Percentiles rank a stretch among this genome's conserved stretches.
Evolutionary conservation across 805 yeast species (phyloP).

Genomic region (Saturnispora silvae): DNA sequence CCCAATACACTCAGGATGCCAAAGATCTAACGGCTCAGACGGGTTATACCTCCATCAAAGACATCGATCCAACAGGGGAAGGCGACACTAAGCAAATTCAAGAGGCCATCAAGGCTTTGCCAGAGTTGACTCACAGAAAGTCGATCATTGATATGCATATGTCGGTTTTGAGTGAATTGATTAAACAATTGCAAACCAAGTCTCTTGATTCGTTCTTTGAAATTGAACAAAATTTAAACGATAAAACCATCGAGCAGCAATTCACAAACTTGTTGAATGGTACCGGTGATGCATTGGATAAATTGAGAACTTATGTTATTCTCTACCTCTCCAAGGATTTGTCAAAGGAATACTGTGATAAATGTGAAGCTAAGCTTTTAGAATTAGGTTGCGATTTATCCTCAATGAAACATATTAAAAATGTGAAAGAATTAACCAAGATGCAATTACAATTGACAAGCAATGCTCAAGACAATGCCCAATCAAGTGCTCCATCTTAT

Average conservation of each 20-base stretch:
- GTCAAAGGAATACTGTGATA: slow-evolving; percentile 36
- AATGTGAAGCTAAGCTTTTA: slow-evolving; percentile 54
- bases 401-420: slow-evolving; percentile 64
- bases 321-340: slow-evolving; percentile 48
- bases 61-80: slow-evolving; percentile 51
- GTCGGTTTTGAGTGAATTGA: slow-evolving; percentile 80
- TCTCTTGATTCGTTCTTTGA: slow-evolving; percentile 86
- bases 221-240: slow-evolving; percentile 73
- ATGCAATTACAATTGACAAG: slow-evolving; percentile 29
- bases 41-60: slow-evolving; percentile 61
- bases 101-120: slow-evolving; percentile 84
- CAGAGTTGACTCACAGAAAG: slow-evolving; percentile 84
- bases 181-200: slow-evolving; percentile 77
- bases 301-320: slow-evolving; percentile 82
- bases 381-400: slow-evolving; percentile 48
- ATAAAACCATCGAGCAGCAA: slow-evolving; percentile 45
- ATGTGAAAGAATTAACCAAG: slow-evolving; percentile 68
- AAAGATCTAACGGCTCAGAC: slow-evolving; percentile 73
- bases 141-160: slow-evolving; percentile 89
- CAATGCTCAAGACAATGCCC: slow-evolving; percentile 18
- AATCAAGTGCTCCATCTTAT: slow-evolving; percentile 25
- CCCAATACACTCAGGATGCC: slow-evolving; percentile 77
- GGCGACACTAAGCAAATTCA: slow-evolving; percentile 59
- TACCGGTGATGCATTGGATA: slow-evolving; percentile 41
- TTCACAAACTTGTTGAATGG: slow-evolving; percentile 49